Evolutionary conservation across 805 yeast species (phyloP), one percentile per base, ranked within the genome.

Genomic region (Candida insectalens): DNA sequence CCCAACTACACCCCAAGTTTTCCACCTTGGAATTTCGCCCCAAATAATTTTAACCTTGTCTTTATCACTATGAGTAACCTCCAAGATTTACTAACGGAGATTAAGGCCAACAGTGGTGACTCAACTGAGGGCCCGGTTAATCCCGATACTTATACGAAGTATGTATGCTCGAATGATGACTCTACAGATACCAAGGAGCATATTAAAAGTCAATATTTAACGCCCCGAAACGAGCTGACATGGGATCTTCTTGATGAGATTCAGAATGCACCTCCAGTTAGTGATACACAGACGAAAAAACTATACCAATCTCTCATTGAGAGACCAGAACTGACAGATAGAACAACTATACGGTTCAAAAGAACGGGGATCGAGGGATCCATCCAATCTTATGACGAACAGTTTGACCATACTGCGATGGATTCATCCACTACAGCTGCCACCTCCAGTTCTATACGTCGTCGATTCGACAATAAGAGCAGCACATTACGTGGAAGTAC

Each of bases 291-390:
- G 3, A 35, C 37, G 19, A 42, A 33, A 29, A 36, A 43, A n/a
- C 53, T 74, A 14, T 67, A 67, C 36, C 60, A 63, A 19, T 60
- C 66, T 4, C 60, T 87, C 36, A 57, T 79, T 25, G 55, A 62
- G 6, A 36, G 70, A 1, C 96, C 97, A 1, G 61, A 64, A 3
- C 62, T 75, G 4, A 63, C 77, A 12, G 68, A 73, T 10, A 68
- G 94, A 40, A 74, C 92, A 0, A 60, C 74, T 0, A 67, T 77
- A 35, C 63, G 81, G 34, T 81, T 83, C 55, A 72, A 72, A 39
- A 67, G 98, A 47, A 51, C 61, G 5, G 97, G 97, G 1, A 67
- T 92, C 4, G 65, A 67, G 2, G 96, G 96, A 10, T 47, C 57
- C 4, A 75, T 89, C n/a, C 57, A 59, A 2, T 66, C 73, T 0